These are phyloP conservation scores for Pneumocystis canis DNA, from an alignment of 1,139 yeast species.

Conservation along the genomic window DNA sequence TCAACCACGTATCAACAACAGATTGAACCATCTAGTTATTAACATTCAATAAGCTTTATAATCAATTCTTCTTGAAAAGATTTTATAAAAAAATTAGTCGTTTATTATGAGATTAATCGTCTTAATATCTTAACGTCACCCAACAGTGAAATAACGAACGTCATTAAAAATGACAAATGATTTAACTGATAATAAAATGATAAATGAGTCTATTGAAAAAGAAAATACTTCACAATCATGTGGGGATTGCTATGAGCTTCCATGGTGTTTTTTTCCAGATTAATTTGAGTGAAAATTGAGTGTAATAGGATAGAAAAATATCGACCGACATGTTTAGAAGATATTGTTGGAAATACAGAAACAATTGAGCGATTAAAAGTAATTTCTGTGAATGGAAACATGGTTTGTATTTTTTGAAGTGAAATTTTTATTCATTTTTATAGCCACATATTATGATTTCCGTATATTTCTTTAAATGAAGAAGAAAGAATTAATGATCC, in stretches of 20 bases:
- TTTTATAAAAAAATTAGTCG: background rate
- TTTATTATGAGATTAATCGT: background rate
- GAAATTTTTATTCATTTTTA: background rate
- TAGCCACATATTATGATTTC: slow-evolving; percentile 1
- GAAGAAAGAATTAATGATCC: background rate
- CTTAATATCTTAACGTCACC: background rate
- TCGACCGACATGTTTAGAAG: slow-evolving; percentile 63
- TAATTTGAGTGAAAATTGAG: slow-evolving; percentile 9
- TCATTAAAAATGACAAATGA: background rate
- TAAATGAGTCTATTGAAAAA: background rate
- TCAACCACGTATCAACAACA: background rate
- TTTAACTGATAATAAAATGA: background rate
- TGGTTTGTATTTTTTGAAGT: slow-evolving; percentile 86
- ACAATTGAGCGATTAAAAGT: slow-evolving; percentile 71
- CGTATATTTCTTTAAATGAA: background rate
- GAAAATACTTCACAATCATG: background rate
- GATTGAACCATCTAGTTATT: background rate
- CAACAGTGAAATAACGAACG: background rate
- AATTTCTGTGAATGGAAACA: slow-evolving; percentile 83
- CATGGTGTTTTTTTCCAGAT: background rate
- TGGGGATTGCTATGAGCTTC: background rate
- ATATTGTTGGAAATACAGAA: slow-evolving; percentile 86
- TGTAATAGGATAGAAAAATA: slow-evolving; percentile 74
- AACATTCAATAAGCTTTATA: background rate
- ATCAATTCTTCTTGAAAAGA: background rate